These are phyloP conservation scores for Byssoonygena ceratinophila DNA, from an alignment of 2,329 filamentous ascomycete species.

Conservation along the genomic window DNA sequence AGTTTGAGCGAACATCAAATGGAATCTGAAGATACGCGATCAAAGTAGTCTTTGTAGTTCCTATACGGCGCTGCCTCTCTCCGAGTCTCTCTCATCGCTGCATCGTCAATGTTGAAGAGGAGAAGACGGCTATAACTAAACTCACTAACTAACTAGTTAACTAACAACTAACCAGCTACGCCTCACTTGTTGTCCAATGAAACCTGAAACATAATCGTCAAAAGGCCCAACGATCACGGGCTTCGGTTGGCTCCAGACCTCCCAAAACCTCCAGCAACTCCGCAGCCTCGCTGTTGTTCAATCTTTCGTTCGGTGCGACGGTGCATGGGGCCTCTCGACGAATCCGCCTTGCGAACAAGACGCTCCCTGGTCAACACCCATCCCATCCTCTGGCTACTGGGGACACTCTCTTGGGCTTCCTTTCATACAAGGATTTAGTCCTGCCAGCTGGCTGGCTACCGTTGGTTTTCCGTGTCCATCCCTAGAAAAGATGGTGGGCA, in stretches of 20 bases:
- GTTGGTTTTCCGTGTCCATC: slow-evolving; percentile 7
- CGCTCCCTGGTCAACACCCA: not conserved
- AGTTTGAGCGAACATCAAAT: too few relatives aligned
- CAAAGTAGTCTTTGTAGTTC: too few relatives aligned
- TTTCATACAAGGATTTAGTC: not conserved
- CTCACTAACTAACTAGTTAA: not conserved
- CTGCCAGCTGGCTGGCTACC: slow-evolving; percentile 13
- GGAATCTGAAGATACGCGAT: too few relatives aligned
- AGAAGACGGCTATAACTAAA: too few relatives aligned
- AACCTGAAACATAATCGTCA: not conserved
- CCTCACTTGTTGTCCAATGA: not conserved
- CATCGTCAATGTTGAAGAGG: too few relatives aligned
- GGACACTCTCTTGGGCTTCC: not conserved
- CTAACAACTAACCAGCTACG: not conserved
- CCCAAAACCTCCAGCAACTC: too few relatives aligned
- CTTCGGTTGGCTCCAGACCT: not conserved
- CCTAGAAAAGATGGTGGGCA: not conserved
- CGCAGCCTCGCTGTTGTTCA: not conserved
- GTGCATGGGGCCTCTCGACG: not conserved
- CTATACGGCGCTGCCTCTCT: too few relatives aligned
- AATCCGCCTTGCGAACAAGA: not conserved
- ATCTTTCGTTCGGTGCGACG: too few relatives aligned
- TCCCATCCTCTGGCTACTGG: not conserved
- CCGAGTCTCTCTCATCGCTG: not conserved
- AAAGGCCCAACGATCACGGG: not conserved